Base-by-base conservation (phyloP, 148 eudicot genomes). In the Hydrangea macrophylla region DNA sequence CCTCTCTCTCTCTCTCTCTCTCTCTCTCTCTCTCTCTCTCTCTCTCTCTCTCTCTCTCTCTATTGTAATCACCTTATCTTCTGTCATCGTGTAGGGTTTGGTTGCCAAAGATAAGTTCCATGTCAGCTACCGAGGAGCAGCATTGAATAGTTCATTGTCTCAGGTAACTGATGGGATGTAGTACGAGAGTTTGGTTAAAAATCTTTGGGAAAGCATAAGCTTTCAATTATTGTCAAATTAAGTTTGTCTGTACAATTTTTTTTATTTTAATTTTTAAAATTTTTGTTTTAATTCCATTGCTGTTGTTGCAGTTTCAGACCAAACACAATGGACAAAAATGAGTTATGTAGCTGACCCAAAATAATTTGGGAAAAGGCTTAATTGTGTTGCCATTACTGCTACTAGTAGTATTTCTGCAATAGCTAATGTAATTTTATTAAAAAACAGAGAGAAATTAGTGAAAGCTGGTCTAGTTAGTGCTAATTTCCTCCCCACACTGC, bases 91-190 rank as follows among this genome's bases (percentile, higher is more conserved):
- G 32, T 65, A 92, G 98, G 98, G 98, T 57, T 78, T 92, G 72
- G 96, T 92, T 30, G 98, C 98, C 30, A 92, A 92, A 70, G 96
- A 92, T 71, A 92, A 81, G 75, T 92, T 92, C 77, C 93, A 92
- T 71, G 98, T 92, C 55, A 92, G 96, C 81, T 92, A 92, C 77
- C 67, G 90, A 67, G 98, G 96, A 59, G 86, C 89, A 42, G 92
- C 98, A 15, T 70, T 92, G 57, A 86, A 80, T 75, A 81, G 79
- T 79, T 86, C 96, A 44, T 59, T 84, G 73, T 87, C 98, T 74
- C 91, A 90, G 96, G 98, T 90, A 78, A 80, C 42, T 28, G 25
- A 2, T 18, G 36, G 22, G 39, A 28, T 15, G 51, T 62, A 20
- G 1, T 44, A 22, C 24, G 13, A 24, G 8, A 59, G 11, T 60